phyloP scores from a whole-genome alignment of 176 grass and related monocot species.

The Ensete ventricosum region DNA sequence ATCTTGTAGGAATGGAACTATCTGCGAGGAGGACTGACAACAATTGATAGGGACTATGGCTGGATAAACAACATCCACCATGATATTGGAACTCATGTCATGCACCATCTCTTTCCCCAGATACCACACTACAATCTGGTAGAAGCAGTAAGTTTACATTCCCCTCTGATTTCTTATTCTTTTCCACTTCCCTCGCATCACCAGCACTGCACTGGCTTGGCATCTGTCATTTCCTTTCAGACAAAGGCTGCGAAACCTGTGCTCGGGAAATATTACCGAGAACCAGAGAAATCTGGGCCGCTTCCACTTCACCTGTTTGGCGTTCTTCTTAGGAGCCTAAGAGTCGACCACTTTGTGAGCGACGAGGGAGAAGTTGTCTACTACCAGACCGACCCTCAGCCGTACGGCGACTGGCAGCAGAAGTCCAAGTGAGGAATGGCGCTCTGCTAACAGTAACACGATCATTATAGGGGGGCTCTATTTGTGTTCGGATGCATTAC shows the following conservation, averaged over 20 bases:
- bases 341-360: constrained; percentile 78
- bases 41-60: constrained; percentile 81
- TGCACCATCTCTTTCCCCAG: constrained; percentile 92
- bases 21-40: constrained; percentile 70
- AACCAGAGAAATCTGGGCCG: constrained; percentile 64
- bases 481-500: too few relatives aligned
- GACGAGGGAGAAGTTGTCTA: constrained; percentile 72
- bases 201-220: background rate
- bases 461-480: too few relatives aligned
- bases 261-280: constrained; percentile 64
- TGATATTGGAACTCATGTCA: constrained; percentile 90
- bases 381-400: constrained; percentile 61
- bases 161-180: too few relatives aligned
- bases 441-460: too few relatives aligned
- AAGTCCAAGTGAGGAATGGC: constrained; percentile 1
- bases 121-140: constrained; percentile 86
- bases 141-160: constrained; percentile 53
- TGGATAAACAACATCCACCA: constrained; percentile 97
- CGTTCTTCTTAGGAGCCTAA: constrained; percentile 58
- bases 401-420: constrained; percentile 1
- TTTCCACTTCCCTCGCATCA: background rate
- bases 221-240: constrained; percentile 17
- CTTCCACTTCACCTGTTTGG: constrained; percentile 53
- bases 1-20: constrained; percentile 77
- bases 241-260: constrained; percentile 62